These are phyloP conservation scores for Xylariomycetidae sp. DNA, from an alignment of 2,329 filamentous ascomycete species.

Conservation along the genomic window DNA sequence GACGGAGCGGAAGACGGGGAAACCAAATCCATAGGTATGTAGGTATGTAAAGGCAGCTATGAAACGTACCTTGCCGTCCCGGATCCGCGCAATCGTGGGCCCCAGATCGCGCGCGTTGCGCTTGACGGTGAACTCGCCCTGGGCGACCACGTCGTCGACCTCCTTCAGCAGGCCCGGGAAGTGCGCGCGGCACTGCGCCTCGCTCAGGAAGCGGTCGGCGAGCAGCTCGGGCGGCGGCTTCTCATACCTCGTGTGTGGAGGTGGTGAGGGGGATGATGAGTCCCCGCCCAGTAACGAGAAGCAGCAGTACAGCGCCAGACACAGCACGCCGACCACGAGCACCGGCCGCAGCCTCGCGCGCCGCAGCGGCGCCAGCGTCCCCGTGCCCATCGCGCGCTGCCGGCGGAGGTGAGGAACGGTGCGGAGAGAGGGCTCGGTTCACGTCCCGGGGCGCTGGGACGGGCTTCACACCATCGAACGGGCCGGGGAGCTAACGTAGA, in stretches of 20 bases:
- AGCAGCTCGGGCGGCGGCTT: conserved; percentile 15
- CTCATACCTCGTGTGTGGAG: conserved; percentile 1
- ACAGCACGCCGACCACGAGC: conserved; percentile 19
- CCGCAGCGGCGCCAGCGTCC: conserved; percentile 15
- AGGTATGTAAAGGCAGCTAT: no score
- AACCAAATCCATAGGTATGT: no score
- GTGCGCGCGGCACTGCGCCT: conserved; percentile 33
- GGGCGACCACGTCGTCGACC: conserved; percentile 37
- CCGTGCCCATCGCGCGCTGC: conserved; percentile 2
- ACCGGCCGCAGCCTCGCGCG: conserved; percentile 23
- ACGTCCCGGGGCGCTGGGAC: not conserved
- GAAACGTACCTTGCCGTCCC: conserved; percentile 34
- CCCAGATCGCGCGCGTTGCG: conserved; percentile 31
- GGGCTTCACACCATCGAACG: not conserved
- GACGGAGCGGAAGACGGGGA: no score
- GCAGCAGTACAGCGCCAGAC: conserved; percentile 24
- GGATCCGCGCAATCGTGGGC: conserved; percentile 36
- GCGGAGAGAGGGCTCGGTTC: no score
- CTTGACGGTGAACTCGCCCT: conserved; percentile 37
- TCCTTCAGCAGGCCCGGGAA: conserved; percentile 43
- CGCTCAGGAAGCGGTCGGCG: conserved; percentile 33
- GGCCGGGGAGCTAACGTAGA: not conserved
- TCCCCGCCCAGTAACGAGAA: conserved; percentile 18
- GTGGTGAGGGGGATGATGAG: conserved; percentile 14
- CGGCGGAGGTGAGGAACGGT: not conserved